Evolutionary conservation across 352 stramenopile genomes (phyloP), one percentile per base, ranked within the genome.

Genomic region (Globisporangium solare): DNA sequence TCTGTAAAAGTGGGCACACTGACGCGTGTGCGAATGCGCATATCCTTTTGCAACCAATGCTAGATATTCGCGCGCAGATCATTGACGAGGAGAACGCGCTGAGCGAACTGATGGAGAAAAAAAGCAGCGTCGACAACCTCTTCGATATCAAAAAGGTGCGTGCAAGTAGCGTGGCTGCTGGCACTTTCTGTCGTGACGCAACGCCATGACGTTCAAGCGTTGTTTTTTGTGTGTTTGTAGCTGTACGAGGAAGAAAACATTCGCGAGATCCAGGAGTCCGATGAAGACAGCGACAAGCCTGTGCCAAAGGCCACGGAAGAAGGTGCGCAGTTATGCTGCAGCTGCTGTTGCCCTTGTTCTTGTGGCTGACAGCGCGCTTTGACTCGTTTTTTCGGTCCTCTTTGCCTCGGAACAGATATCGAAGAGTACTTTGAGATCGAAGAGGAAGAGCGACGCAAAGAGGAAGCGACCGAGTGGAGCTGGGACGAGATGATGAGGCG

Each of bases 401-500:
- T 10, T 41, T 52, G 39, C 39, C 13, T 18, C 21, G 21, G 20
- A 21, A 21, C 27, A 89, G 85, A 95, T 32, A 70, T 92, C 13
- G 74, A 82, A 24, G 75, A 87, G 51, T 95, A 80, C 52, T 95
- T 95, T 67, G 85, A 93, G 52, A 63, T 95, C 40, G 83, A 95
- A 60, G 76, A 93, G 46, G 83, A 95, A 57, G 74, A 76, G 21
- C 55, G 68, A 6, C 79, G 83, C 37, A 75, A 89, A 41, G 83
- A 88, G 21, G 58, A 56, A 46, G 61, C 81, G 17, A 70, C 74
- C 0, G 53, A 60, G 21, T 95, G 85, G 85, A 74, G 81, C 41
- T 95, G 85, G 85, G 81, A 95, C 51, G 83, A 93, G 1, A 76
- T 88, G 60, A 93, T 95, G 83, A 83, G 84, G 56, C 79, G 83